phyloP scores from a whole-genome alignment of 352 stramenopile genomes.

The Aphanomyces cochlioides region DNA sequence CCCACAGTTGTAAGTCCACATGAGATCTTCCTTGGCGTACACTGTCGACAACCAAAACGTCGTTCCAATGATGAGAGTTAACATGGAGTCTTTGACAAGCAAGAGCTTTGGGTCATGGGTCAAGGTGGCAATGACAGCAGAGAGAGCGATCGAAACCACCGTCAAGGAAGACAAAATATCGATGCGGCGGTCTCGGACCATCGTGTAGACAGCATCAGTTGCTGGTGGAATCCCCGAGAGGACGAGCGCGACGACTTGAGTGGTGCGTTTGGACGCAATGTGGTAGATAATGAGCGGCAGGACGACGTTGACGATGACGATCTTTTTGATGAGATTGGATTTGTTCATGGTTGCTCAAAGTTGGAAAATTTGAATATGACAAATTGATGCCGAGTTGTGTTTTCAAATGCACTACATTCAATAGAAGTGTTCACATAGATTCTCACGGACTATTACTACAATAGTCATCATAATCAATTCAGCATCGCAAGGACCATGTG shows the following conservation, averaged over 20 bases:
- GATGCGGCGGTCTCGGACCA: neutral
- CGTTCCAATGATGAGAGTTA: neutral
- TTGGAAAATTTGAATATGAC: no score
- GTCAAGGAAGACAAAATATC: neutral
- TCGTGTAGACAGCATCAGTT: neutral
- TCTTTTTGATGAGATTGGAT: no score
- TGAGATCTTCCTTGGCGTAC: neutral
- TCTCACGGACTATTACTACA: no score
- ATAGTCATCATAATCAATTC: no score
- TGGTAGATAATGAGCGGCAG: neutral
- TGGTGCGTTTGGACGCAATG: neutral
- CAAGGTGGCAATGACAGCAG: neutral
- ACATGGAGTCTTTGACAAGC: neutral
- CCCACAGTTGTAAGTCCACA: neutral
- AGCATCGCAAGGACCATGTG: no score
- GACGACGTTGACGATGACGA: neutral
- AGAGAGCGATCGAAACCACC: neutral
- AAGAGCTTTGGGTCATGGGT: neutral
- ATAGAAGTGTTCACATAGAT: no score
- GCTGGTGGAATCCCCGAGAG: neutral
- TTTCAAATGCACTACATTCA: no score
- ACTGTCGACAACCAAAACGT: neutral
- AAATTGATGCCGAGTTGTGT: no score
- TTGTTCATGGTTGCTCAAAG: no score
- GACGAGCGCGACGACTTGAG: neutral